These are phyloP conservation scores for Isabelozyma pseudorhagii DNA, from an alignment of 805 yeast species.

Conservation along the genomic window DNA sequence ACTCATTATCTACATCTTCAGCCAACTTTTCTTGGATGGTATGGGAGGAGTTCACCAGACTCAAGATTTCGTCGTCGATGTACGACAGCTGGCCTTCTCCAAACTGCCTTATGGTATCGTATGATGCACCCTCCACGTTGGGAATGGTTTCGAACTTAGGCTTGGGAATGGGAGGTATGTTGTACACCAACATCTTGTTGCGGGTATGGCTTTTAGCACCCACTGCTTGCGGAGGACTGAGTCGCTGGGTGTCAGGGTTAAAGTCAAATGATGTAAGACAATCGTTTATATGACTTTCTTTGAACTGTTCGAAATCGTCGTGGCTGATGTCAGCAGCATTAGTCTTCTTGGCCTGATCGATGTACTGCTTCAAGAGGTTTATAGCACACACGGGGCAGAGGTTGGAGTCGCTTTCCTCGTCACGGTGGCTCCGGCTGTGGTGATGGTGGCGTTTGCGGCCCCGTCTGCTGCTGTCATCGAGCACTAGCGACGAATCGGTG, in stretches of 20 bases:
- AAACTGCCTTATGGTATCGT: conserved; percentile 12
- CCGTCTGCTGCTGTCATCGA: conserved; percentile 3
- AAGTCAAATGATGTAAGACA: conserved; percentile 74
- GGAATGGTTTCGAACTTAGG: conserved; percentile 35
- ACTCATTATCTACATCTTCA: conserved; percentile 58
- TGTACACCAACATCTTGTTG: conserved; percentile 86
- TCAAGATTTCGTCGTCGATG: conserved; percentile 6
- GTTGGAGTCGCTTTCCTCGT: conserved; percentile 27
- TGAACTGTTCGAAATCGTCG: conserved; percentile 33
- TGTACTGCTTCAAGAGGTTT: conserved; percentile 23
- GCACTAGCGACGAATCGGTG: conserved; percentile 13
- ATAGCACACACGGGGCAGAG: conserved; percentile 41
- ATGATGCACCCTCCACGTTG: conserved; percentile 11
- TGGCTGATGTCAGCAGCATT: conserved; percentile 8
- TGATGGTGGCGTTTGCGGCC: conserved; percentile 1
- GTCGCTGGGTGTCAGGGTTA: conserved; percentile 52
- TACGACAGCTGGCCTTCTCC: background rate
- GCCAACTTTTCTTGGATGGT: conserved; percentile 16
- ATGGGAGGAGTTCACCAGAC: conserved; percentile 17
- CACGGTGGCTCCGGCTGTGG: conserved; percentile 8
- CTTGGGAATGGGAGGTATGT: conserved; percentile 45
- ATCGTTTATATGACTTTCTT: conserved; percentile 65
- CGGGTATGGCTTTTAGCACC: conserved; percentile 25
- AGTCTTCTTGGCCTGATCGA: conserved; percentile 8
- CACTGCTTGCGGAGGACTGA: conserved; percentile 19